A percentile compares a stretch with the other conserved stretches of the same genome.
These are phyloP conservation scores for Linnemannia elongata DNA, from an alignment of 192 early-diverging fungal species.

Conservation along the genomic window DNA sequence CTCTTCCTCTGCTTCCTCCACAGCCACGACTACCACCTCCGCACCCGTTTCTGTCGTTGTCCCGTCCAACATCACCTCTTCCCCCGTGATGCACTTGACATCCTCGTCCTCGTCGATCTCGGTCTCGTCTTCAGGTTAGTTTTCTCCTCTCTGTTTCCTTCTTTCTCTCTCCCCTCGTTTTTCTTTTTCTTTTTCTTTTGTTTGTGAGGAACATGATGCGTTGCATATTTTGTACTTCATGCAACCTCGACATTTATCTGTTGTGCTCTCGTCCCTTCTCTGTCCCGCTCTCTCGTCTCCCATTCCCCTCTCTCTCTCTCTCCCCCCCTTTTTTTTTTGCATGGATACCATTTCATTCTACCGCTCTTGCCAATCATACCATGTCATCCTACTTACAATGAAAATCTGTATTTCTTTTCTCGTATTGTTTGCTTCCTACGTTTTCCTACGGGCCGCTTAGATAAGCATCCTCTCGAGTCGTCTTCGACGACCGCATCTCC, in stretches of 20 bases:
- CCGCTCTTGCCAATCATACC: no score
- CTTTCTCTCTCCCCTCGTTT: not conserved
- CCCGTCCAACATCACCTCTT: not conserved
- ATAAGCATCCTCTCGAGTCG: not conserved
- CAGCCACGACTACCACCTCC: not conserved
- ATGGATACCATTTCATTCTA: no score
- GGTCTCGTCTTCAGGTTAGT: constrained; percentile 5
- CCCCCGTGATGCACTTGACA: constrained; percentile 1
- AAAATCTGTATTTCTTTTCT: not conserved
- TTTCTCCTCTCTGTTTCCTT: not conserved
- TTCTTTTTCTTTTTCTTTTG: not conserved
- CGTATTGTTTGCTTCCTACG: no score
- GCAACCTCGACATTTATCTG: not conserved
- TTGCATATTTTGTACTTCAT: not conserved
- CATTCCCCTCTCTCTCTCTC: not conserved
- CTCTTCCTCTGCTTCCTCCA: not conserved
- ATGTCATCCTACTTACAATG: not conserved
- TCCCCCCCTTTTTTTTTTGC: not conserved
- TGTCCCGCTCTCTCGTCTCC: not conserved
- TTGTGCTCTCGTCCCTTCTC: not conserved
- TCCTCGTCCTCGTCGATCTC: not conserved
- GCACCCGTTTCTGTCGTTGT: not conserved
- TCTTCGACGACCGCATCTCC: not conserved
- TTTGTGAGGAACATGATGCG: not conserved
- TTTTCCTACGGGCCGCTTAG: not conserved